Conservation (phyloP, 129 eudicot species). For the Heracleum sosnowskyi region DNA sequence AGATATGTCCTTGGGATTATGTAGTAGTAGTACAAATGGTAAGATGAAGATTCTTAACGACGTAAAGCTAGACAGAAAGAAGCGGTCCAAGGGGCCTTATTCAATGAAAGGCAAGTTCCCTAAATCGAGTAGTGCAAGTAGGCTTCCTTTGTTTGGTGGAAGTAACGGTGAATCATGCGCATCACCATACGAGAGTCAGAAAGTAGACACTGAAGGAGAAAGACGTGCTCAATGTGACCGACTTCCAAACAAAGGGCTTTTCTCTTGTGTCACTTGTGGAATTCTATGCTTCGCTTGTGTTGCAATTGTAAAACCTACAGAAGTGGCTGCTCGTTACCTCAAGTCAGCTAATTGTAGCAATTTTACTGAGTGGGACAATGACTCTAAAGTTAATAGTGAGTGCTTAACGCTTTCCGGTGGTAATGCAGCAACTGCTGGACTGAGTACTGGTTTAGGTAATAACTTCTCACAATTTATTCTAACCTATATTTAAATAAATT, state of each 20-base stretch:
- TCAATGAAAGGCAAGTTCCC: slow-evolving; percentile 30
- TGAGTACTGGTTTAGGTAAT: slow-evolving; percentile 43
- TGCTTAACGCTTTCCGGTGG: slow-evolving; percentile 21
- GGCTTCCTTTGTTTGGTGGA: slow-evolving; percentile 18
- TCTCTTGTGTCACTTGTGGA: slow-evolving; percentile 95
- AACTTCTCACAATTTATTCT: background rate
- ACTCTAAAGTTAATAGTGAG: slow-evolving; percentile 24
- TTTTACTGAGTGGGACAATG: slow-evolving; percentile 39
- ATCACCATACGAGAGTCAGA: slow-evolving; percentile 10
- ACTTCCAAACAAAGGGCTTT: slow-evolving; percentile 48
- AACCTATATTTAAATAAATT: background rate
- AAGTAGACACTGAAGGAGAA: slow-evolving; percentile 16
- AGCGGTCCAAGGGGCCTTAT: slow-evolving; percentile 18
- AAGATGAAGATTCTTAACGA: slow-evolving; percentile 21
- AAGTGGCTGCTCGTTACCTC: slow-evolving; percentile 61
- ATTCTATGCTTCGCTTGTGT: slow-evolving; percentile 82
- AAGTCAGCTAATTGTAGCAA: slow-evolving; percentile 56
- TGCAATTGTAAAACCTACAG: slow-evolving; percentile 79
- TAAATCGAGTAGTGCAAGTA: slow-evolving; percentile 24
- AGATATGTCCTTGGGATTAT: slow-evolving; percentile 30
- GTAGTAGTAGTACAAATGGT: slow-evolving; percentile 27
- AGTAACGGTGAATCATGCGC: slow-evolving; percentile 17
- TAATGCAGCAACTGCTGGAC: slow-evolving; percentile 25
- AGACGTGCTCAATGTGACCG: slow-evolving; percentile 37
- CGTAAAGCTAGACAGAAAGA: slow-evolving; percentile 13